phyloP scores from a whole-genome alignment of 177 flowering plant genomes.

The Telopea speciosissima region DNA sequence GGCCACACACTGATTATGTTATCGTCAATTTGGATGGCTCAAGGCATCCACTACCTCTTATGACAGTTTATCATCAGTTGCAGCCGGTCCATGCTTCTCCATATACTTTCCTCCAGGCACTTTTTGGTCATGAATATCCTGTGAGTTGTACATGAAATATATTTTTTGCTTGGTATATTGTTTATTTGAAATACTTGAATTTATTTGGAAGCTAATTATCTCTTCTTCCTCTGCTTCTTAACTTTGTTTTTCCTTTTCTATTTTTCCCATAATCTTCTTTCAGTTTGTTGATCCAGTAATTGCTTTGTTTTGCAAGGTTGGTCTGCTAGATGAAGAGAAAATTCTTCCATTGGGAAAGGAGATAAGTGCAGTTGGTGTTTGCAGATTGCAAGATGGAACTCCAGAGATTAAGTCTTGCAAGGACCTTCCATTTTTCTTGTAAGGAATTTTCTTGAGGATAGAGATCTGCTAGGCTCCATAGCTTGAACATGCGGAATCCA shows the following conservation, averaged over 20 bases:
- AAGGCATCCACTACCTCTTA: conserved; percentile 71
- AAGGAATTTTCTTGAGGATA: conserved; percentile 21
- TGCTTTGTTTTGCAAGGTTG: conserved; percentile 46
- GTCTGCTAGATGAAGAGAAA: conserved; percentile 81
- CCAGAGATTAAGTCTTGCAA: conserved; percentile 65
- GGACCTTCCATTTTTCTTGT: conserved; percentile 88
- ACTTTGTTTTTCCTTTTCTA: background rate
- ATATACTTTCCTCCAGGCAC: conserved; percentile 61
- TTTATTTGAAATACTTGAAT: background rate
- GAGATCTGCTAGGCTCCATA: background rate
- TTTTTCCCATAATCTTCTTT: conserved; percentile 11
- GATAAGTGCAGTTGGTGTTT: conserved; percentile 74
- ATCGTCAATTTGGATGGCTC: conserved; percentile 72
- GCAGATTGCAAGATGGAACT: conserved; percentile 50
- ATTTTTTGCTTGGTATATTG: conserved; percentile 14
- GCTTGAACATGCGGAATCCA: background rate
- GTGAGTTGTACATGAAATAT: conserved; percentile 42
- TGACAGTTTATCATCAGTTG: conserved; percentile 64
- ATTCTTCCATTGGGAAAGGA: conserved; percentile 80
- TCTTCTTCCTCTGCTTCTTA: background rate
- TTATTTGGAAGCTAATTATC: conserved; percentile 14
- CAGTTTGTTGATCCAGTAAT: background rate
- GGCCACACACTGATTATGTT: conserved; percentile 43
- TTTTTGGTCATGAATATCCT: conserved; percentile 77
- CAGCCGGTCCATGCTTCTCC: conserved; percentile 62